These are phyloP conservation scores for Gnomoniopsis smithogilvyi DNA, from an alignment of 2,329 filamentous ascomycete genomes.

Conservation along the genomic window DNA sequence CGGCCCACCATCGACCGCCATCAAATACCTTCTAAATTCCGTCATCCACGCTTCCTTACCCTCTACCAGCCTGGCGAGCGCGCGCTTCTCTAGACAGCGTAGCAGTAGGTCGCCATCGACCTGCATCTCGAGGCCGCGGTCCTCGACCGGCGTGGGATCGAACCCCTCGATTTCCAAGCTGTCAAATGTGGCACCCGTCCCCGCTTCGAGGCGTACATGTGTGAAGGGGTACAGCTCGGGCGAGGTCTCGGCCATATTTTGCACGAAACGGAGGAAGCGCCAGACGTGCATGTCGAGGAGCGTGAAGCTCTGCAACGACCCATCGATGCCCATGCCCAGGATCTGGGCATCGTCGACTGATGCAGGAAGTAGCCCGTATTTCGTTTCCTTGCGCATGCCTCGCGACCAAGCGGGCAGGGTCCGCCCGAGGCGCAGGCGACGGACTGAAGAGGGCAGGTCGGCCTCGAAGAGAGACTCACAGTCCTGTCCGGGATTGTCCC, in stretches of 20 bases:
- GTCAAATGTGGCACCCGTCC: conserved; percentile 18
- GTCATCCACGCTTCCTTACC: conserved; percentile 28
- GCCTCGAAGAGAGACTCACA: conserved; percentile 53
- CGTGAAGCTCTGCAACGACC: conserved; percentile 66
- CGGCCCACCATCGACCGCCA: conserved; percentile 43
- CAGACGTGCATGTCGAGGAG: conserved; percentile 61
- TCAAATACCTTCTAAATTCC: conserved; percentile 47
- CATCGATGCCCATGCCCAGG: conserved; percentile 66
- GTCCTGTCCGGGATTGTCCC: conserved; percentile 35
- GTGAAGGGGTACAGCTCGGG: conserved; percentile 47
- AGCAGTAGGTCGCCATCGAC: conserved; percentile 65
- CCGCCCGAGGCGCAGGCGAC: conserved; percentile 50
- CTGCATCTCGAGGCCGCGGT: conserved; percentile 52
- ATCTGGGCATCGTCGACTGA: conserved; percentile 47
- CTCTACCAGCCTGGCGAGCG: conserved; percentile 13
- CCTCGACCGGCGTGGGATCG: conserved; percentile 35
- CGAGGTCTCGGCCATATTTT: conserved; percentile 60
- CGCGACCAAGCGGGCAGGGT: conserved; percentile 51
- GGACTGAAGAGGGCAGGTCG: conserved; percentile 52
- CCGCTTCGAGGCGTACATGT: conserved; percentile 23
- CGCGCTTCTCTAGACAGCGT: conserved; percentile 46
- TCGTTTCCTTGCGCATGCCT: conserved; percentile 27
- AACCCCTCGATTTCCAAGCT: neutral
- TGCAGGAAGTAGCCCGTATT: conserved; percentile 41
- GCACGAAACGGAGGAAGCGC: conserved; percentile 68